phyloP scores from a whole-genome alignment of 176 grass and related monocot genomes.

The Eleusine indica region DNA sequence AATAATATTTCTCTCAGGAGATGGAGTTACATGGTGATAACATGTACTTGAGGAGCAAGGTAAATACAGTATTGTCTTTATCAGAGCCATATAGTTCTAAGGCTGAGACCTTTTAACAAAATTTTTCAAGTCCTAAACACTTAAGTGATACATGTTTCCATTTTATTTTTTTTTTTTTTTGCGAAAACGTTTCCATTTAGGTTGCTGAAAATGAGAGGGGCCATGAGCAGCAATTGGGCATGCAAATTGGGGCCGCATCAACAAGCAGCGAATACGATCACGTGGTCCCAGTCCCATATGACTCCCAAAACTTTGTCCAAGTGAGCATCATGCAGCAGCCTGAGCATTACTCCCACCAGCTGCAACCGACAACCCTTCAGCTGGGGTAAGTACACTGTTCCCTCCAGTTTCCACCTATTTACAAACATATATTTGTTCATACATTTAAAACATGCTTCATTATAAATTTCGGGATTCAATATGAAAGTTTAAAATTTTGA shows the following conservation, averaged over 20 bases:
- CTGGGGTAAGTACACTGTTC: slow-evolving; percentile 56
- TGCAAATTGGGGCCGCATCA: slow-evolving; percentile 39
- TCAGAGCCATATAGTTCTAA: not conserved
- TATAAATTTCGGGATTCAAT: not conserved
- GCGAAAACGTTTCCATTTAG: slow-evolving; percentile 33
- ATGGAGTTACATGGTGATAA: slow-evolving; percentile 66
- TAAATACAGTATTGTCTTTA: slow-evolving; percentile 27
- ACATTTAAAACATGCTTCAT: not conserved
- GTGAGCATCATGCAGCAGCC: slow-evolving; percentile 66
- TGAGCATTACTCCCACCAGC: slow-evolving; percentile 69
- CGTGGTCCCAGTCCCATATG: slow-evolving; percentile 52
- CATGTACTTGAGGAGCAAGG: slow-evolving; percentile 77
- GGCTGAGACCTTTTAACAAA: not conserved
- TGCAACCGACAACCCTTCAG: slow-evolving; percentile 78
- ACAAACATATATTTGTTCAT: not conserved
- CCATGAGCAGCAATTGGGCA: slow-evolving; percentile 65
- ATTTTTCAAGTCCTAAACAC: not conserved
- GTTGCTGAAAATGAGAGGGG: slow-evolving; percentile 67
- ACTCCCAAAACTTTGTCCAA: slow-evolving; percentile 84
- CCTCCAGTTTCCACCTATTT: not conserved
- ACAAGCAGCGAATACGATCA: slow-evolving; percentile 68
- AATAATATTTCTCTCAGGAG: slow-evolving; percentile 50
- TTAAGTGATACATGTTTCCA: not conserved
- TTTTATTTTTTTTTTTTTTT: not conserved
- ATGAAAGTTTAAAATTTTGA: too few relatives aligned